Conservation (phyloP, 176 grass and related monocot genomes). For the Oryza glaberrima region DNA sequence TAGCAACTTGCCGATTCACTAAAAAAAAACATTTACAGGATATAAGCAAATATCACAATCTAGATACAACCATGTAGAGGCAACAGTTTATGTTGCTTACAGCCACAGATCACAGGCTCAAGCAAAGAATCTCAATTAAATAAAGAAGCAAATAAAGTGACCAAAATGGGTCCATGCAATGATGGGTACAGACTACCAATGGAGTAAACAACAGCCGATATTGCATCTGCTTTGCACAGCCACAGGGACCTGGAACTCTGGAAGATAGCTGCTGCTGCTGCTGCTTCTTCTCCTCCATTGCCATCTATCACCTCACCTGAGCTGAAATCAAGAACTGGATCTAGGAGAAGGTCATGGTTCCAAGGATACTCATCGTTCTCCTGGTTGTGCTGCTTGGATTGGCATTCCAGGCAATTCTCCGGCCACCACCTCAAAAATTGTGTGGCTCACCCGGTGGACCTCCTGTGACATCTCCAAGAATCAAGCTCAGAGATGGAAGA, state of each 20-base stretch:
- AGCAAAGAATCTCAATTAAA: conserved; percentile 5
- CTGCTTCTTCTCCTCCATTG: conserved; percentile 9
- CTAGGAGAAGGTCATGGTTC: conserved; percentile 41
- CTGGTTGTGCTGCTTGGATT: conserved; percentile 47
- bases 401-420: conserved; percentile 59
- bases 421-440: conserved; percentile 48
- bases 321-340: conserved; percentile 20
- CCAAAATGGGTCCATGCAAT: background rate
- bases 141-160: background rate
- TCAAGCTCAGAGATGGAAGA: conserved; percentile 62
- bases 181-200: conserved; percentile 23
- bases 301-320: conserved; percentile 7
- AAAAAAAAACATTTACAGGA: no score
- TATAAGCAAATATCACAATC: background rate
- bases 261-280: conserved; percentile 30
- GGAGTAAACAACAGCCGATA: conserved; percentile 27
- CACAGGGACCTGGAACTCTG: background rate
- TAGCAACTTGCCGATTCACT: no score
- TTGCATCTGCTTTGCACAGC: conserved; percentile 20
- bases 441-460: conserved; percentile 66
- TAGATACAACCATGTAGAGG: background rate
- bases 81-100: background rate
- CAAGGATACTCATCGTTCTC: conserved; percentile 42
- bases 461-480: conserved; percentile 69
- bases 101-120: background rate